These are phyloP conservation scores for Ramaria sp. DNA, from an alignment of 768 basidiomycete species.

Conservation along the genomic window DNA sequence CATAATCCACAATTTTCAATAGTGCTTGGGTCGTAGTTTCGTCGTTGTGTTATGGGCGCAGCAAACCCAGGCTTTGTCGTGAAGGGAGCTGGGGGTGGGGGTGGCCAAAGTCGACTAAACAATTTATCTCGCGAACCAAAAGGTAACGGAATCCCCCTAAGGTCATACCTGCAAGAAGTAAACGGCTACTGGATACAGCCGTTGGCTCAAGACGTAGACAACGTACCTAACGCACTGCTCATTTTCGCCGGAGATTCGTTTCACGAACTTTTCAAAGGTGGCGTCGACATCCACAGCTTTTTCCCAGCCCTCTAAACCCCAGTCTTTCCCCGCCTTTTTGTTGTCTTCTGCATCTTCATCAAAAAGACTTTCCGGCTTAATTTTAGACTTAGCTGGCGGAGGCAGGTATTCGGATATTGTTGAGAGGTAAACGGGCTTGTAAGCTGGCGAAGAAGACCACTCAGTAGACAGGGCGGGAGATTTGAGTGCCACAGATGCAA, in stretches of 20 bases:
- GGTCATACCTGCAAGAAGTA: slow-evolving; percentile 57
- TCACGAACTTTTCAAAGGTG: slow-evolving; percentile 77
- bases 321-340: slow-evolving; percentile 32
- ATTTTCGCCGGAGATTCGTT: slow-evolving; percentile 56
- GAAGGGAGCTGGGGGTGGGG: slow-evolving; percentile 37
- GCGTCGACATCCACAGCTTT: slow-evolving; percentile 71
- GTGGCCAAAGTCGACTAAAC: slow-evolving; percentile 67
- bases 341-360: slow-evolving; percentile 26
- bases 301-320: slow-evolving; percentile 72
- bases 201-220: neutral
- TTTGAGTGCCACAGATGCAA: slow-evolving; percentile 18
- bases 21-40: slow-evolving; percentile 41
- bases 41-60: slow-evolving; percentile 28
- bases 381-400: slow-evolving; percentile 33
- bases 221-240: slow-evolving; percentile 82
- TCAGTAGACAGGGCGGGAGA: slow-evolving; percentile 20
- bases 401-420: slow-evolving; percentile 66
- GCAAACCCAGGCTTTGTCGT: slow-evolving; percentile 42
- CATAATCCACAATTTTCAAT: slow-evolving; percentile 51
- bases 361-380: slow-evolving; percentile 33
- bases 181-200: neutral
- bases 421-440: slow-evolving; percentile 56
- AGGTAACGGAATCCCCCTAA: slow-evolving; percentile 75
- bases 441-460: slow-evolving; percentile 60
- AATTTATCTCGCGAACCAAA: slow-evolving; percentile 63